Base-by-base conservation (phyloP, 2,329 filamentous ascomycete genomes). In the Atkinsonella hypoxylon region DNA sequence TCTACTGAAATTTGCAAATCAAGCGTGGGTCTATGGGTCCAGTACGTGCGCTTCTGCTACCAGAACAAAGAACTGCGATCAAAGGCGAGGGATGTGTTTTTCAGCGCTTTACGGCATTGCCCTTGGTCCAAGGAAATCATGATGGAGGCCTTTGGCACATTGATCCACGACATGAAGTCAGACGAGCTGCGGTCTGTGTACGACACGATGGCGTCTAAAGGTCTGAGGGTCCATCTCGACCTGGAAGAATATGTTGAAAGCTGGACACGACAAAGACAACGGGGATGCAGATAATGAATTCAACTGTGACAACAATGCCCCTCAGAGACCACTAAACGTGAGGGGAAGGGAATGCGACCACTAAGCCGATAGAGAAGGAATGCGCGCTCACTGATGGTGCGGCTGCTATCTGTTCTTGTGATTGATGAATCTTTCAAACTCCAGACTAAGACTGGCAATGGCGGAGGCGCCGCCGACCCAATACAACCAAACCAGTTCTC, bases 91-190 rank as follows among this genome's bases (percentile, higher is more conserved):
- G 71, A 73, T 3, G 65, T 76, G 2, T 74, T 75, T 51, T 76
- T 74, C 54, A 59, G 71, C 10, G 75, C 72, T 0, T 48, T 78
- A 31, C 63, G 63, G 10, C 66, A 72, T 17, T 77, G 75, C 52
- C 74, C 74, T 0, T 73, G 73, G 67, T 70, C 68, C 5, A 78
- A 76, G 61, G 66, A 65, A 31, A 56, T 76, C 34, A 68, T 74
- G 53, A 70, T 81, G 68, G 71, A 77, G 59, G 76, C 70, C 0
- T 79, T 80, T 58, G 56, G 57, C 36, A 70, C 67, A n/a, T 56
- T 76, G 31, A 63, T 63, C 12, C 58, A 63, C 8, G 69, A 69
- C 0, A 68, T 79, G 68, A 67, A 71, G 48, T 67, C 68, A 18
- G 63, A 64, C 1, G 77, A 80, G 56, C 61, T 81, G 45, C 68